A percentile compares a stretch with the other conserved stretches of the same genome.
Evolutionary conservation across 1,284 basidiomycete genomes (phyloP).

Genomic region (Cryptococcus sp.): DNA sequence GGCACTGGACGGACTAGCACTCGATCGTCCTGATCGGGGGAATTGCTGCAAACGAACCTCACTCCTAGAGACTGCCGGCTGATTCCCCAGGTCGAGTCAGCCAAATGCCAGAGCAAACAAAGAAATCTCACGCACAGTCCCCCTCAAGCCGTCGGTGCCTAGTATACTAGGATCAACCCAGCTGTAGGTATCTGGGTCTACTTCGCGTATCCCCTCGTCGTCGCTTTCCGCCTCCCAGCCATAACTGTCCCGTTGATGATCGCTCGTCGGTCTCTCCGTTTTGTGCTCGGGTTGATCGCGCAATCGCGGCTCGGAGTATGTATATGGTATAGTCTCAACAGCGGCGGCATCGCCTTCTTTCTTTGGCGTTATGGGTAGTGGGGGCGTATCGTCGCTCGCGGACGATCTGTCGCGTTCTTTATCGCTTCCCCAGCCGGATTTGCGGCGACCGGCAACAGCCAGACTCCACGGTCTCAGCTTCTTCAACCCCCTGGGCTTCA

Average conservation of each 20-base stretch:
- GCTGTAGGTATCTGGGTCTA: constrained; percentile 30
- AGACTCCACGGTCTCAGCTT: constrained; percentile 25
- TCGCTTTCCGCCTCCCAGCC: constrained; percentile 32
- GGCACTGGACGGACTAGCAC: background rate
- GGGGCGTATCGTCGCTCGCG: background rate
- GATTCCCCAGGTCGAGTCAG: background rate
- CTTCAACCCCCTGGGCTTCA: constrained; percentile 8
- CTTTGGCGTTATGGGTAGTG: background rate
- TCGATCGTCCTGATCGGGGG: background rate
- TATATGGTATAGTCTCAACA: background rate
- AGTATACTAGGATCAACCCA: constrained; percentile 37
- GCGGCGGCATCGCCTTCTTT: background rate
- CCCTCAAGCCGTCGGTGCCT: constrained; percentile 20
- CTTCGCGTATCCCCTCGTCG: constrained; percentile 12
- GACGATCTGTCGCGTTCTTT: background rate
- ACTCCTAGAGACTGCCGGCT: constrained; percentile 11
- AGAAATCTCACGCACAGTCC: constrained; percentile 18
- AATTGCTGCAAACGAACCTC: constrained; percentile 2
- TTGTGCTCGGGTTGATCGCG: background rate
- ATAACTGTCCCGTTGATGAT: constrained; percentile 9
- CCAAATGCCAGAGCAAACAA: background rate
- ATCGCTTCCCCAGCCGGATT: constrained; percentile 1
- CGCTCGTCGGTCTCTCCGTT: background rate
- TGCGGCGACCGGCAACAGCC: constrained; percentile 12
- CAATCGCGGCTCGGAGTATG: background rate